Base-by-base conservation (phyloP, 768 basidiomycete species). In the Suillus subluteus region DNA sequence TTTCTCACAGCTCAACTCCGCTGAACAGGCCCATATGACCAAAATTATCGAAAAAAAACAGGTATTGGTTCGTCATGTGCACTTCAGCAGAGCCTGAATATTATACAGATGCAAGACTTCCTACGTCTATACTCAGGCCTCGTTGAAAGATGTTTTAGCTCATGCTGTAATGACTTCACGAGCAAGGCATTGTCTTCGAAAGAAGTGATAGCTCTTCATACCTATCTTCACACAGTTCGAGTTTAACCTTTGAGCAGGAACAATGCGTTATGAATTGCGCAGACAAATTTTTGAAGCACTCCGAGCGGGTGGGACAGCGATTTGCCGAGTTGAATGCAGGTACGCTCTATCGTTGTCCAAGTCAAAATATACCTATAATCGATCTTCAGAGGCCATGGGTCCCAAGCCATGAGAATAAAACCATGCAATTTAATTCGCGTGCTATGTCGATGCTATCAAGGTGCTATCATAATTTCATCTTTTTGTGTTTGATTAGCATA, bases 211-310 rank as follows among this genome's bases (percentile, higher is more conserved):
- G 18, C 9, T 15, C 15, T 13, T 8, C 54, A 11, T 15, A 26
- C 26, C 50, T 63, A 21, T 18, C 66, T 55, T 62, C 62, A 58
- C 62, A 63, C 46, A 43, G 30, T 52, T 32, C 50, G 52, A 58
- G 54, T 65, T 43, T 69, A 54, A 74, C 62, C 38, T 58, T n/a
- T 12, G 32, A 37, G 32, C 73, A 99, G 96, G 92, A 92, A 73
- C 86, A 88, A 70, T 99, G 97, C 76, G 88, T 97, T 58, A 83
- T 88, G 79, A 95, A 96, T 81, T 99, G 97, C 82, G 86, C 95
- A 26, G 97, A 98, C 83, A 99, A 99, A 80, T 98, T 98, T 83
- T 81, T 99, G 74, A 98, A 98, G 77, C 95, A 98, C 76, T 95
- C 95, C 13, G 96, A 98, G 76, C 85, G 96, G 62, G 91, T 97